Conservation (phyloP, 768 basidiomycete species). For the Kwoniella sp. region DNA sequence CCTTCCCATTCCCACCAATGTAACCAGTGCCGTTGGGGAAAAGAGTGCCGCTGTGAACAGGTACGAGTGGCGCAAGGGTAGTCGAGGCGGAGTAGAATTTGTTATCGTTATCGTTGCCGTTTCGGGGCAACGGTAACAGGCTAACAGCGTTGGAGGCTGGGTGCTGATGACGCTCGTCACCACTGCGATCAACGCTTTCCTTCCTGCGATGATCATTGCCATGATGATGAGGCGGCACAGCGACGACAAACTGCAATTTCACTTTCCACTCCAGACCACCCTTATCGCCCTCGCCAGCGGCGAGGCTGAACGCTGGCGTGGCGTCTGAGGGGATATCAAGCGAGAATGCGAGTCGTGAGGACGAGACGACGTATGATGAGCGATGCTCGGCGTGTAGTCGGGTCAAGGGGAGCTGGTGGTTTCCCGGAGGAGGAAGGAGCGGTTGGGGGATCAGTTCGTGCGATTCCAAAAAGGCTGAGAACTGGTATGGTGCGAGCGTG, state of each 20-base stretch:
- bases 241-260: constrained; percentile 79
- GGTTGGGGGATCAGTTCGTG: constrained; percentile 66
- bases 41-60: not conserved
- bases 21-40: not conserved
- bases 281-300: constrained; percentile 57
- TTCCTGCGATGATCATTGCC: constrained; percentile 11
- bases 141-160: constrained; percentile 11
- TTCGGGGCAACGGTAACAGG: constrained; percentile 18
- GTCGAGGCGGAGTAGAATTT: constrained; percentile 61
- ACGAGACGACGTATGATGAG: constrained; percentile 71
- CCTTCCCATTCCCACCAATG: too few relatives aligned
- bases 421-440: constrained; percentile 63
- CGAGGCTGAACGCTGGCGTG: constrained; percentile 78
- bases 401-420: constrained; percentile 60
- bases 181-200: not conserved
- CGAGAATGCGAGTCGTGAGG: constrained; percentile 76
- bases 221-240: constrained; percentile 58
- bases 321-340: constrained; percentile 92
- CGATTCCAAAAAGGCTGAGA: constrained; percentile 85
- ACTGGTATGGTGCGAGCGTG: too few relatives aligned
- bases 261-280: constrained; percentile 93
- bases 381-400: constrained; percentile 85
- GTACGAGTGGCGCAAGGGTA: constrained; percentile 25
- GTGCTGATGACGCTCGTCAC: not conserved
- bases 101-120: constrained; percentile 63